A percentile compares a stretch with the other conserved stretches of the same genome.
Conservation (phyloP, 345 rosid species). For the Eucalyptus decipiens region DNA sequence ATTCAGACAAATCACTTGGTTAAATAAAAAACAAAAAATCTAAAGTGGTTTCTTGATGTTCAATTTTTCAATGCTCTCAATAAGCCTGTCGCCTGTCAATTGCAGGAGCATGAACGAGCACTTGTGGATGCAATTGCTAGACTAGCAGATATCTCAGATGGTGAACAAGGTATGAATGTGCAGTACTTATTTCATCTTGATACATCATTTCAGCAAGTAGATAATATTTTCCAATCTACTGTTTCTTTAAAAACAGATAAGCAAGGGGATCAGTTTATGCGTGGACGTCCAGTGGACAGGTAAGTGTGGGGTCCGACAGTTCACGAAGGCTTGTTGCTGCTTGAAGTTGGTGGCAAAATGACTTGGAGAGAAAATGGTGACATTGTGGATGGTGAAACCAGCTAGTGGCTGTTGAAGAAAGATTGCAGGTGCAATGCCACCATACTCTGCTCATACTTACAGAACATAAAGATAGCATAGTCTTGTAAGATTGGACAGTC, state of each 20-base stretch:
- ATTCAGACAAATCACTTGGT: background rate
- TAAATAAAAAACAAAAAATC: background rate
- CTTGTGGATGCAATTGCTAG: conserved; percentile 62
- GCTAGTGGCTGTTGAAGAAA: background rate
- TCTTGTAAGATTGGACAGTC: background rate
- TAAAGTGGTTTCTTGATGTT: background rate
- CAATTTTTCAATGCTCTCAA: background rate
- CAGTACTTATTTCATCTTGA: background rate
- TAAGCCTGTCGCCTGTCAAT: background rate
- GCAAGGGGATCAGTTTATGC: conserved; percentile 14
- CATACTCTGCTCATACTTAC: background rate
- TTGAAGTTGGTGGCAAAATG: background rate
- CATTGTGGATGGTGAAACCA: background rate
- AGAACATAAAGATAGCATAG: background rate
- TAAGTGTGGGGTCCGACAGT: background rate
- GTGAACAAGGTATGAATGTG: conserved; percentile 40
- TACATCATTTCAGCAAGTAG: background rate
- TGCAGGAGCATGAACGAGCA: conserved; percentile 75
- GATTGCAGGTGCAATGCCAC: background rate
- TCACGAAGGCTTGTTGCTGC: background rate
- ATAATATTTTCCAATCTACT: background rate
- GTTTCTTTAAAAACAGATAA: conserved; percentile 14
- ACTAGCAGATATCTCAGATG: conserved; percentile 67
- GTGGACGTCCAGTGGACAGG: conserved; percentile 22
- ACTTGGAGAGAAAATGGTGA: background rate